These are phyloP conservation scores for Fusarium pseudoanthophilum DNA, from an alignment of 2,329 filamentous ascomycete species.

Conservation along the genomic window DNA sequence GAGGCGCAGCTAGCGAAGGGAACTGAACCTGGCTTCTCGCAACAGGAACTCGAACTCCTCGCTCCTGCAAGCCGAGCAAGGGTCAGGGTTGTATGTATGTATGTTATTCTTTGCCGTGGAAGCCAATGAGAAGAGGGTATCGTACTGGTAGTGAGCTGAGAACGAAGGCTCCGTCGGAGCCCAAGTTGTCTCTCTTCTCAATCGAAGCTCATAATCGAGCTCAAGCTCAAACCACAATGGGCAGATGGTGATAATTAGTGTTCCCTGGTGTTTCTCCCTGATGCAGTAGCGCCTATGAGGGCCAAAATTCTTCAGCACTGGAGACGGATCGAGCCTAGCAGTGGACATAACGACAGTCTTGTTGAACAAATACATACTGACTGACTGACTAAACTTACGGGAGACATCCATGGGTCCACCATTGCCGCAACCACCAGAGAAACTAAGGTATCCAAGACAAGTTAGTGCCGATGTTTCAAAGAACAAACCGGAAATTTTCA, in stretches of 20 bases:
- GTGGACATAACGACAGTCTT: constrained; percentile 8
- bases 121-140: constrained; percentile 12
- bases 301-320: constrained; percentile 8
- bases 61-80: constrained; percentile 25
- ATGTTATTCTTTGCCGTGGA: background rate
- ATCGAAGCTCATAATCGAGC: background rate
- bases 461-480: constrained; percentile 1
- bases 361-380: background rate
- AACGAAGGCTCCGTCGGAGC: background rate
- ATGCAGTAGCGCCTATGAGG: constrained; percentile 17
- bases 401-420: constrained; percentile 13
- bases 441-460: constrained; percentile 12
- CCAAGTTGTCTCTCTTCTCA: background rate
- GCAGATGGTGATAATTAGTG: background rate
- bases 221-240: background rate
- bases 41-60: constrained; percentile 21
- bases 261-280: constrained; percentile 4
- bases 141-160: constrained; percentile 2
- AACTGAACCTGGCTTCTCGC: background rate
- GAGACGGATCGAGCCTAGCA: constrained; percentile 39
- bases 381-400: no score
- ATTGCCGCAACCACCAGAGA: constrained; percentile 23
- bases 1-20: constrained; percentile 20
- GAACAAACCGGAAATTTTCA: background rate
- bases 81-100: constrained; percentile 12